A percentile compares a stretch with the other conserved stretches of the same genome.
Evolutionary conservation across 2,329 filamentous ascomycete species (phyloP).

Genomic region (Colletotrichum sp.): DNA sequence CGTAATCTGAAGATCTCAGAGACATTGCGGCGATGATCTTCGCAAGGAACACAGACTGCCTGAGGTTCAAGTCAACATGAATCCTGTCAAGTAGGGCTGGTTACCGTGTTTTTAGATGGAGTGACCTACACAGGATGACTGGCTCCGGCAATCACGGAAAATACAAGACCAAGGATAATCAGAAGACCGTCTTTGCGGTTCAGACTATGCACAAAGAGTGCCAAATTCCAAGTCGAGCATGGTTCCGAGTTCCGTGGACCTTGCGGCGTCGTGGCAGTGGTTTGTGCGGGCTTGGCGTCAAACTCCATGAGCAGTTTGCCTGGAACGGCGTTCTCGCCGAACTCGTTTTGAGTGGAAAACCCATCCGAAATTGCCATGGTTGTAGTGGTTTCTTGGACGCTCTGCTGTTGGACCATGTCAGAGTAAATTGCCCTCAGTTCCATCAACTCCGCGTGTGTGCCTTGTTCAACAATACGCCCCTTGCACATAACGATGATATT

Average conservation of each 20-base stretch:
- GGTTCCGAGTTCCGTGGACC: constrained; percentile 42
- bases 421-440: constrained; percentile 75
- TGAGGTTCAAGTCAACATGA: constrained; percentile 58
- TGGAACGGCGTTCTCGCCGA: constrained; percentile 57
- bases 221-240: constrained; percentile 74
- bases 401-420: constrained; percentile 86
- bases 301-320: constrained; percentile 25
- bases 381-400: constrained; percentile 66
- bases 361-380: constrained; percentile 56
- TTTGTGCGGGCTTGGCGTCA: constrained; percentile 59
- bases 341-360: constrained; percentile 57
- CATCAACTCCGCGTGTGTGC: constrained; percentile 81
- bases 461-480: constrained; percentile 88
- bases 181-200: constrained; percentile 74
- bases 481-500: constrained; percentile 93
- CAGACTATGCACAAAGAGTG: constrained; percentile 81
- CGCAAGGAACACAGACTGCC: constrained; percentile 81
- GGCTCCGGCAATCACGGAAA: constrained; percentile 77
- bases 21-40: constrained; percentile 48
- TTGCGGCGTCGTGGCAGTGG: constrained; percentile 60
- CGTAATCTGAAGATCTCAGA: constrained; percentile 60
- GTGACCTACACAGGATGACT: constrained; percentile 39
- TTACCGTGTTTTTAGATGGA: too few species aligned
- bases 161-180: constrained; percentile 76
- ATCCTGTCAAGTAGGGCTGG: too few species aligned